These are phyloP conservation scores for Ophiocordyceps camponoti-rufipedis DNA, from an alignment of 2,329 filamentous ascomycete species.

Conservation along the genomic window DNA sequence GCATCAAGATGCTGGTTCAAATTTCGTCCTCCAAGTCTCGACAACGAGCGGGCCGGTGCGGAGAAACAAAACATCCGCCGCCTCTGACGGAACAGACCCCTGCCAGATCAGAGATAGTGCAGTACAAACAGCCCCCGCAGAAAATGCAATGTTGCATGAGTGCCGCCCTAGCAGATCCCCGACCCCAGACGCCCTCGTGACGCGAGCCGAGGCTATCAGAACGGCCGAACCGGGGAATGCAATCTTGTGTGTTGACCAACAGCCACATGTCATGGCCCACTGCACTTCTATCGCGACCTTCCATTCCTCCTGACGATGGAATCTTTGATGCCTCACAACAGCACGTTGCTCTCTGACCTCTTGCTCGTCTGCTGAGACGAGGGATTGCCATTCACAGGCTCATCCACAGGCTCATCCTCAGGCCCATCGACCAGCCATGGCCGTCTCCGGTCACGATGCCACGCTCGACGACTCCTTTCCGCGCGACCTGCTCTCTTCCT, in stretches of 20 bases:
- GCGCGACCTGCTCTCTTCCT: conserved; percentile 39
- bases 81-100: too few relatives aligned
- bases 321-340: background rate
- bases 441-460: conserved; percentile 11
- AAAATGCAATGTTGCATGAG: too few relatives aligned
- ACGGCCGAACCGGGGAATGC: background rate
- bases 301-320: background rate
- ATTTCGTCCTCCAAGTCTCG: background rate
- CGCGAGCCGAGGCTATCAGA: background rate
- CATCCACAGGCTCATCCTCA: background rate
- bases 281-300: background rate
- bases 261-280: conserved; percentile 2
- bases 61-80: background rate
- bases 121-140: too few relatives aligned
- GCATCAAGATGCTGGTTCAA: too few relatives aligned
- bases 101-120: too few relatives aligned
- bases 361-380: background rate
- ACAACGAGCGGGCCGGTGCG: background rate
- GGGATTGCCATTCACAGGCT: background rate
- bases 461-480: conserved; percentile 21
- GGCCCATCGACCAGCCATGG: conserved; percentile 18
- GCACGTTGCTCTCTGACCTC: background rate
- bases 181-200: background rate
- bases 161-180: background rate
- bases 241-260: conserved; percentile 1